These are phyloP conservation scores for Suhomyces ambrosiae DNA, from an alignment of 1,139 yeast species.

Conservation along the genomic window DNA sequence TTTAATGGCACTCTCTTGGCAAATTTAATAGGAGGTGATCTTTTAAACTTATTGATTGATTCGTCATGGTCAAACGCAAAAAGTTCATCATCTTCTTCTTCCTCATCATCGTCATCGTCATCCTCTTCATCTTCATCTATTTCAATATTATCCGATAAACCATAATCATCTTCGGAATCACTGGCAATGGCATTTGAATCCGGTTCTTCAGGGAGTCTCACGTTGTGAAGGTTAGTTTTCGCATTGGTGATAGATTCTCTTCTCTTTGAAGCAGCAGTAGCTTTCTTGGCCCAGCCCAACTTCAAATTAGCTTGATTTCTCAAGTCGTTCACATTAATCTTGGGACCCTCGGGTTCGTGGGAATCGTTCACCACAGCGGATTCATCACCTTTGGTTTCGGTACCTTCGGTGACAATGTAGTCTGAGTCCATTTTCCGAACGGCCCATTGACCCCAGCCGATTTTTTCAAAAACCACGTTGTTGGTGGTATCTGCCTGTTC, in stretches of 20 bases:
- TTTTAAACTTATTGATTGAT: slow-evolving; percentile 20
- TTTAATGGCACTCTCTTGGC: slow-evolving; percentile 50
- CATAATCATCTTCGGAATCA: slow-evolving; percentile 46
- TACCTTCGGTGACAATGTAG: slow-evolving; percentile 50
- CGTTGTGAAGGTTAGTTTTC: slow-evolving; percentile 46
- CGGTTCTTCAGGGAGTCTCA: slow-evolving; percentile 46
- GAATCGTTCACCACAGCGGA: slow-evolving; percentile 2
- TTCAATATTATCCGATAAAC: slow-evolving; percentile 16
- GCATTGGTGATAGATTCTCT: slow-evolving; percentile 60
- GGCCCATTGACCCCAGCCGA: slow-evolving; percentile 99
- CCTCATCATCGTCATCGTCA: slow-evolving; percentile 26
- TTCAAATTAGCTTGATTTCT: slow-evolving; percentile 44
- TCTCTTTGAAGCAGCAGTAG: slow-evolving; percentile 24
- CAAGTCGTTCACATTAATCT: slow-evolving; percentile 36
- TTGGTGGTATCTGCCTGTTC: slow-evolving; percentile 64
- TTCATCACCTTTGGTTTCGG: slow-evolving; percentile 31
- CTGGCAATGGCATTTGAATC: slow-evolving; percentile 34
- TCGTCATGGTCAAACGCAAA: slow-evolving; percentile 52
- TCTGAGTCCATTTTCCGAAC: slow-evolving; percentile 60
- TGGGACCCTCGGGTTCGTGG: slow-evolving; percentile 10
- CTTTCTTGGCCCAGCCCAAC: slow-evolving; percentile 49
- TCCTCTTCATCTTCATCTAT: slow-evolving; percentile 19
- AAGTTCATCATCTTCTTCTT: slow-evolving; percentile 33
- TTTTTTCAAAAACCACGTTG: slow-evolving; percentile 78
- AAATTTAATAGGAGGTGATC: slow-evolving; percentile 44